Evolutionary conservation across 495 filamentous ascomycete genomes (phyloP).

Genomic region (Hypoxylon crocopeplum): DNA sequence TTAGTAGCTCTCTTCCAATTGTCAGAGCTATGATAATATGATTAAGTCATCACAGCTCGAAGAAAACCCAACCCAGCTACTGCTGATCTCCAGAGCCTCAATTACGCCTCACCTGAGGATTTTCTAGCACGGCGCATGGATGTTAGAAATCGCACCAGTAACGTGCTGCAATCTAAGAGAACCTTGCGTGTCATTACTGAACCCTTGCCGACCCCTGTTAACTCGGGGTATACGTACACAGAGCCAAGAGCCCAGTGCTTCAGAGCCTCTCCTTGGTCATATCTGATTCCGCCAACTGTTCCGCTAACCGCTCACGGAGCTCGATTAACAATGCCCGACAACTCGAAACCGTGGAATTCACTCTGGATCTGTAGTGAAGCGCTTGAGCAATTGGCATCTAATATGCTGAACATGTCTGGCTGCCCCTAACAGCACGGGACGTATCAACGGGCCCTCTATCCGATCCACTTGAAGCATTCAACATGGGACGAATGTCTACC

Average conservation of each 20-base stretch:
- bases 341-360: neutral
- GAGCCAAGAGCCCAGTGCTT: conserved; percentile 18
- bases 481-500: conserved; percentile 26
- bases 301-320: conserved; percentile 28
- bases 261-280: conserved; percentile 23
- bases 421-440: too few relatives aligned
- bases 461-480: conserved; percentile 8
- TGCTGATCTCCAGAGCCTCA: conserved; percentile 29
- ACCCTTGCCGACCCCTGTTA: conserved; percentile 18
- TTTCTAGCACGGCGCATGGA: conserved; percentile 2
- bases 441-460: too few relatives aligned
- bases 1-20: too few relatives aligned
- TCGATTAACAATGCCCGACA: conserved; percentile 1
- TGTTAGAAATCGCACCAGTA: too few relatives aligned
- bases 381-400: neutral
- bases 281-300: conserved; percentile 19
- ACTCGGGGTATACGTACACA: too few relatives aligned
- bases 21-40: too few relatives aligned
- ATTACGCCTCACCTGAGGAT: conserved; percentile 24
- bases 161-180: too few relatives aligned
- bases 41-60: neutral
- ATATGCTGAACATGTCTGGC: neutral
- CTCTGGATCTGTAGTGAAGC: neutral
- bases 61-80: conserved; percentile 27
- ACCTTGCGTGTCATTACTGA: neutral